Percentiles rank a stretch among this genome's conserved stretches.
phyloP scores from a whole-genome alignment of 306 rosid genomes.

The Cucumis melo region DNA sequence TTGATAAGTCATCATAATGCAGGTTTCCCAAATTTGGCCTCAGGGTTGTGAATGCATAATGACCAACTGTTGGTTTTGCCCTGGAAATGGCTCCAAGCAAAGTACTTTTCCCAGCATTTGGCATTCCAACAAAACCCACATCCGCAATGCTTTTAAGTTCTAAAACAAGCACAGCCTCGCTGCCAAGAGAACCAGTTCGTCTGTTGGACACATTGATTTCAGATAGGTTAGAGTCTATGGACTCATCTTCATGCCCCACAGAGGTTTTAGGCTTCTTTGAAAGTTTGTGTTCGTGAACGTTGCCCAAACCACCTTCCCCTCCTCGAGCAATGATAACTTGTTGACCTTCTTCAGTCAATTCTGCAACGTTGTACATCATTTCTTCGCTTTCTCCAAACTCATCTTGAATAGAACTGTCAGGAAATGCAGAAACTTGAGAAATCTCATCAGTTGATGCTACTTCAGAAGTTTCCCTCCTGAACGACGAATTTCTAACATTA shows the following conservation, averaged over 20 bases:
- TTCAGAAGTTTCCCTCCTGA: conserved; percentile 9
- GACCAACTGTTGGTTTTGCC: conserved; percentile 73
- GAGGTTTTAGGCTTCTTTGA: conserved; percentile 24
- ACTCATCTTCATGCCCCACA: conserved; percentile 8
- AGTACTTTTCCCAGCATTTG: conserved; percentile 97
- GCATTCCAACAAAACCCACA: conserved; percentile 92
- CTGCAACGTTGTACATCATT: conserved; percentile 49
- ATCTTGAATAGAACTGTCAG: conserved; percentile 11
- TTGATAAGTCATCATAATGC: conserved; percentile 67
- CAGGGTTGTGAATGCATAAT: conserved; percentile 86
- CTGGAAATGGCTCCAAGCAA: conserved; percentile 78
- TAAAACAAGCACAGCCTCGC: conserved; percentile 56
- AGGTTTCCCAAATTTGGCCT: conserved; percentile 85
- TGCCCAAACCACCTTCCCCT: conserved; percentile 79
- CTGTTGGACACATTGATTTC: conserved; percentile 27
- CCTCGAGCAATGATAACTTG: conserved; percentile 49
- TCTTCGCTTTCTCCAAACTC: conserved; percentile 26
- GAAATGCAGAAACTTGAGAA: conserved; percentile 19
- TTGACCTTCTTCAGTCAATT: conserved; percentile 69
- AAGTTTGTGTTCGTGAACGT: conserved; percentile 22
- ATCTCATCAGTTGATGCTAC: conserved; percentile 9
- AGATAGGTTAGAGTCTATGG: conserved; percentile 11
- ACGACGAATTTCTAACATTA: conserved; percentile 12
- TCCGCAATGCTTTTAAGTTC: conserved; percentile 93
- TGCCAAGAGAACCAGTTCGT: conserved; percentile 43